Conservation (phyloP, 345 rosid genomes). For the Populus ilicifolia region DNA sequence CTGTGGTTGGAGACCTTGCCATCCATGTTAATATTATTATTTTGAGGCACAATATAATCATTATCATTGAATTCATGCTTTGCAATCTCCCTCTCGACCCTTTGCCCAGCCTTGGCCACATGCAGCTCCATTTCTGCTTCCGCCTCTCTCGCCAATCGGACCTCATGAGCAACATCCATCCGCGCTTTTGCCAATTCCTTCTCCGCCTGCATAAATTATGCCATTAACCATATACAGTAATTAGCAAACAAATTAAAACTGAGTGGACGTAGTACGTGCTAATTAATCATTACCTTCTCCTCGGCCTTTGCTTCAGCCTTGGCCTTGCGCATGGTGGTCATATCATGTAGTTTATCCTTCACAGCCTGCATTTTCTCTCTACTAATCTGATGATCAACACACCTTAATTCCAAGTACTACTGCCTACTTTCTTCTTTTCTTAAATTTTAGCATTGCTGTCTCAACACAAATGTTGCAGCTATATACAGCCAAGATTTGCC, state of each 20-base stretch:
- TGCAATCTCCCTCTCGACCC: constrained; percentile 19
- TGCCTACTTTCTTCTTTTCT: too few species aligned
- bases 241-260: background rate
- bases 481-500: too few species aligned
- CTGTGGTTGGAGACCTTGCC: too few species aligned
- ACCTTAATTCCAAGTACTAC: too few species aligned
- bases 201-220: constrained; percentile 28
- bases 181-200: constrained; percentile 43
- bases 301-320: constrained; percentile 51
- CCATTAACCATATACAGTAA: background rate
- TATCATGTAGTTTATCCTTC: constrained; percentile 45
- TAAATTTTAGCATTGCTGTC: too few species aligned
- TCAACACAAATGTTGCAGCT: too few species aligned
- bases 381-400: too few species aligned
- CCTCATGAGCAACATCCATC: constrained; percentile 47
- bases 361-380: constrained; percentile 44
- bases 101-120: constrained; percentile 36
- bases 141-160: constrained; percentile 49
- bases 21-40: too few species aligned
- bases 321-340: constrained; percentile 39
- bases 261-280: too few species aligned
- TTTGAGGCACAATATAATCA: too few species aligned
- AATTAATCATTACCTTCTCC: constrained; percentile 32
- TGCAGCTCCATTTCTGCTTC: constrained; percentile 53
- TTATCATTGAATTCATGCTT: background rate